Base-by-base conservation (phyloP, 2,329 filamentous ascomycete genomes). In the Scleromitrula shiraiana region DNA sequence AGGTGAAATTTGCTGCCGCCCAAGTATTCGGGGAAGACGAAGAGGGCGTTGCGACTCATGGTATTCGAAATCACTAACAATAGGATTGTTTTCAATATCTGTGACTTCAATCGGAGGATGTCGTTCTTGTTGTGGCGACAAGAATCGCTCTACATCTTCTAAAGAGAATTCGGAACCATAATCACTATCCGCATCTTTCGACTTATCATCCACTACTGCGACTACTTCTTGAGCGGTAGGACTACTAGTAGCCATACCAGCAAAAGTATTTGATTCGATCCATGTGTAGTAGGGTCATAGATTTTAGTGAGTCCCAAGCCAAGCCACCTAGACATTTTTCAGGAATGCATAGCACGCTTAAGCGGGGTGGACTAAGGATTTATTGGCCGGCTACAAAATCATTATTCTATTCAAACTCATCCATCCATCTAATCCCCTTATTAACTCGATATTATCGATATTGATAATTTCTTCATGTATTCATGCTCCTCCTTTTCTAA, bases 131-230 rank as follows among this genome's bases (percentile, higher is more conserved):
- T 81, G 64, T 24, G 69, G 67, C 43, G 55, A 55, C 26, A 82
- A 64, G 24, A 82, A 61, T 32, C 70, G 66, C 39, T 70, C 69
- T 53, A 78, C 73, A 65, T 81, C 77, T 53, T 77, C 74, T 3
- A 70, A 64, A 7, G 76, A 73, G 55, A 83, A 73, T 52, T 84
- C 80, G 5, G 77, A 80, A 52, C 78, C 80, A 71, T 83, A 83
- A 55, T 82, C 78, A 63, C 75, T 80, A 39, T 68, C 62, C 47
- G 39, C 60, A 52, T 20, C 43, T 26, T 17, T 43, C 15, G 5
- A 35, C 14, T 9, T 26, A 17, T 14, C 39, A 23, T 8, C 27
- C 35, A 24, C 41, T 24, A 24, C 5, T 26, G 10, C 27, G 38
- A 24, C 41, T 24, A 24, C 5, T 15, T 32, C 42, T 27, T 41